A percentile compares a stretch with the other conserved stretches of the same genome.
These are phyloP conservation scores for Entrophospora sp. DNA, from an alignment of 192 early-diverging fungal genomes.

Conservation along the genomic window DNA sequence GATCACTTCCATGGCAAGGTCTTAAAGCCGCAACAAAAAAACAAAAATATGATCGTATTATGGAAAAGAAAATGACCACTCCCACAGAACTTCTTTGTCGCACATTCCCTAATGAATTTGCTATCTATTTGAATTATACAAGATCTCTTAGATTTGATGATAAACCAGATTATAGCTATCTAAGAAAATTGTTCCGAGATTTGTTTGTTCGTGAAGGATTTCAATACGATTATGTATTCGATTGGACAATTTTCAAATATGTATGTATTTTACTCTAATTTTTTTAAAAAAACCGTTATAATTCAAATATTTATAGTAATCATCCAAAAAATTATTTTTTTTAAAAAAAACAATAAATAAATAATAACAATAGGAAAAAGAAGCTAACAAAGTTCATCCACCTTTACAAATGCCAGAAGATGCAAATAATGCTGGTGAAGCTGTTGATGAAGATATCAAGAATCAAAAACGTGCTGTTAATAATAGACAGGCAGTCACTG, in stretches of 20 bases:
- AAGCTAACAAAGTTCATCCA: conserved; percentile 14
- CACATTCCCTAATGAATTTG: conserved; percentile 78
- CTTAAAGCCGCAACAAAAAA: conserved; percentile 82
- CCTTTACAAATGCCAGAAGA: conserved; percentile 16
- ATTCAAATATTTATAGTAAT: too few species aligned
- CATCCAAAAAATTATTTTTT: too few species aligned
- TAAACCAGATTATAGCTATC: conserved; percentile 83
- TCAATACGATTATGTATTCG: conserved; percentile 84
- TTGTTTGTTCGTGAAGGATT: conserved; percentile 75
- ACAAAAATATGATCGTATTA: conserved; percentile 92
- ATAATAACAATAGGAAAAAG: conserved; percentile 21
- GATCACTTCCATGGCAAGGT: conserved; percentile 88
- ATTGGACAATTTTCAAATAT: conserved; percentile 76
- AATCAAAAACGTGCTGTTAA: background rate
- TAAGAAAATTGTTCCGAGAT: conserved; percentile 80
- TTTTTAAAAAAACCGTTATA: too few species aligned
- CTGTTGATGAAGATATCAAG: conserved; percentile 14
- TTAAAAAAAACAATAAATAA: too few species aligned
- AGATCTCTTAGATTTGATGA: conserved; percentile 82
- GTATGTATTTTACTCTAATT: conserved; percentile 26
- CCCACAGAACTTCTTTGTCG: conserved; percentile 75
- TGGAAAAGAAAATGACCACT: conserved; percentile 88
- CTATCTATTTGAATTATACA: conserved; percentile 80
- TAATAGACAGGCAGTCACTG: background rate
- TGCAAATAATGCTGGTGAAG: background rate